Evolutionary conservation across 1,284 basidiomycete species (phyloP), one percentile per base, ranked within the genome.

Genomic region (Ustilago vetiveriae): DNA sequence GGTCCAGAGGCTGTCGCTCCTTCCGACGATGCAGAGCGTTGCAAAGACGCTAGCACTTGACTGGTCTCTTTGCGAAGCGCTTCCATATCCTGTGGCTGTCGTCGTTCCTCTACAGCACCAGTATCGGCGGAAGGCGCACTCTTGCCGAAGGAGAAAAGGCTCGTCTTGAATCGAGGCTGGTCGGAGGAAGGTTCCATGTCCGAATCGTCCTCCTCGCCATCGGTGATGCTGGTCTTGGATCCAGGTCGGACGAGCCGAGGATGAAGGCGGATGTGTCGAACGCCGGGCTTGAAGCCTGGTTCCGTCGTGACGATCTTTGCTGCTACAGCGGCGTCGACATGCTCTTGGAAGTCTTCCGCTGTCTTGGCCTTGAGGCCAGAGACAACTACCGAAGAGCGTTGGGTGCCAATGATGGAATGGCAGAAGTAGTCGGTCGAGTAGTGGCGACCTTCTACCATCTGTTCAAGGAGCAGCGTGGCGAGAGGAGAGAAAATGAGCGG

Each of bases 381-480:
- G 2, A 65, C 62, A 4, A 41, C 42, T 11, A 58, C 40, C 26
- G 54, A 46, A 3, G 52, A 33, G 33, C 57, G 52, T 26, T 48
- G 39, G 3, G 48, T 40, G 1, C 51, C 55, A 13, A 73, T 46
- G 38, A 70, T 57, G 14, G 52, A 55, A 11, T 73, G 71, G 27
- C 63, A 56, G 27, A 73, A 73, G 33, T 63, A 63, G 52, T 73
- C 71, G 37, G 66, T 69, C 22, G 62, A 69, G 36, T 66, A 73
- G 49, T 49, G 51, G 41, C 66, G 66, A 6, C 66, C 66, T 33
- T 73, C 66, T 9, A 29, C 38, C 45, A 58, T 60, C 38, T 73
- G 71, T 39, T 73, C 58, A 11, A 55, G 51, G 13, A 73, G 63
- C 35, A 68, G 42, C 7, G 55, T 50, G 37, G 58, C 53, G 21